A percentile compares a stretch with the other conserved stretches of the same genome.
Conservation (phyloP, 106 monocot genomes). For the Platanthera zijinensis region DNA sequence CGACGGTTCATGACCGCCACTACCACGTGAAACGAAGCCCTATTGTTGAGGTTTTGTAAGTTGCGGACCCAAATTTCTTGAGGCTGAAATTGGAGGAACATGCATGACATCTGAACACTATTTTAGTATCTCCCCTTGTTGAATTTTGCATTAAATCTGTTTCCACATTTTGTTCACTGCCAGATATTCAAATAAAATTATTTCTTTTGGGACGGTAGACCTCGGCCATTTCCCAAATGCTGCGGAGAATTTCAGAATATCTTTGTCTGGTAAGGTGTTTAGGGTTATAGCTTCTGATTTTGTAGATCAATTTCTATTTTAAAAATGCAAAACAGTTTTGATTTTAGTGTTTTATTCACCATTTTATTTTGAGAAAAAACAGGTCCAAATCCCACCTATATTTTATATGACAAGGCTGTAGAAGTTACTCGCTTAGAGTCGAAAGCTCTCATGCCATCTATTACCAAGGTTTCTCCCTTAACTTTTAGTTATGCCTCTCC, state of each 20-base stretch:
- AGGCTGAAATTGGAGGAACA: neutral
- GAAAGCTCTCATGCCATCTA: slow-evolving; percentile 29
- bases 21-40: too few relatives aligned
- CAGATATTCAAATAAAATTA: slow-evolving; percentile 87
- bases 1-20: too few relatives aligned
- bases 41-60: neutral
- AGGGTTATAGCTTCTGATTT: slow-evolving; percentile 2
- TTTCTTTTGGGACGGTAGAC: slow-evolving; percentile 88
- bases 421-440: slow-evolving; percentile 63
- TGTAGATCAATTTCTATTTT: neutral
- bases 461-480: slow-evolving; percentile 56
- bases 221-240: slow-evolving; percentile 91
- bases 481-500: neutral
- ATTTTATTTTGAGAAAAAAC: neutral
- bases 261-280: slow-evolving; percentile 39
- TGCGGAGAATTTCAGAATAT: slow-evolving; percentile 83
- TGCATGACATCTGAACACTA: too few relatives aligned
- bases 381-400: slow-evolving; percentile 70
- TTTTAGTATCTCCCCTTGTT: too few relatives aligned
- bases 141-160: too few relatives aligned
- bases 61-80: neutral
- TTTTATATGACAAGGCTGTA: slow-evolving; percentile 72
- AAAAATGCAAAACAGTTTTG: neutral
- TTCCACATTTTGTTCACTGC: slow-evolving; percentile 6
- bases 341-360: neutral